Percentiles rank a stretch among this genome's conserved stretches.
These are phyloP conservation scores for Yamadazyma scolyti DNA, from an alignment of 805 yeast genomes.

Conservation along the genomic window DNA sequence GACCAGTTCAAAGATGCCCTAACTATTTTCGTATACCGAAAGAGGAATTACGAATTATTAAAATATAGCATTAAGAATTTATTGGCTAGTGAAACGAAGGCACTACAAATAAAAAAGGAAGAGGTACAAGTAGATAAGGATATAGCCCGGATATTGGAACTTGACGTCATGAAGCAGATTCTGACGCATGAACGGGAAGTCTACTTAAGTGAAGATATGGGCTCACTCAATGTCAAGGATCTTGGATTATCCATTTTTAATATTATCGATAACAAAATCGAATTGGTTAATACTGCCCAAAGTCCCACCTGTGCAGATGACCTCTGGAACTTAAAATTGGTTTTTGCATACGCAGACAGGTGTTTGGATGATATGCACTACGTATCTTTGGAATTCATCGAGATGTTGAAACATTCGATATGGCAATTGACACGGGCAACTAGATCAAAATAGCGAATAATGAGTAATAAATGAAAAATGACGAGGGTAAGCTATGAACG, in stretches of 20 bases:
- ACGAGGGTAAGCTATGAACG: not conserved
- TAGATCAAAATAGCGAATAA: no score
- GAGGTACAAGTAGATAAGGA: constrained; percentile 22
- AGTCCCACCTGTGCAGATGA: constrained; percentile 47
- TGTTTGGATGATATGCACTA: constrained; percentile 35
- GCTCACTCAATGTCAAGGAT: constrained; percentile 9
- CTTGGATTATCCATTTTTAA: constrained; percentile 39
- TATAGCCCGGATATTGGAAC: constrained; percentile 18
- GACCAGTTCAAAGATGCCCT: constrained; percentile 43
- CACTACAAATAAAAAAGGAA: constrained; percentile 22
- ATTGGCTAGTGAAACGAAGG: constrained; percentile 31
- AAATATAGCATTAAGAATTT: constrained; percentile 29
- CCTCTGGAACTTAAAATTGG: constrained; percentile 57
- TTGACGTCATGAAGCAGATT: constrained; percentile 20
- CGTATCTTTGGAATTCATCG: constrained; percentile 49
- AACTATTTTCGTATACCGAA: constrained; percentile 51
- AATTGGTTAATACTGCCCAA: constrained; percentile 41
- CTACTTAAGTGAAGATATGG: constrained; percentile 16
- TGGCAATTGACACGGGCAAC: constrained; percentile 20
- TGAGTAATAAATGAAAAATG: not conserved
- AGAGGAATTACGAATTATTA: constrained; percentile 37
- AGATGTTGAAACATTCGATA: constrained; percentile 44
- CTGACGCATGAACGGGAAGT: constrained; percentile 26
- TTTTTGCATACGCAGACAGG: constrained; percentile 57
- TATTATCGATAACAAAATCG: constrained; percentile 53